phyloP scores from a whole-genome alignment of 176 grass and related monocot species.

The Oryza rufipogon region DNA sequence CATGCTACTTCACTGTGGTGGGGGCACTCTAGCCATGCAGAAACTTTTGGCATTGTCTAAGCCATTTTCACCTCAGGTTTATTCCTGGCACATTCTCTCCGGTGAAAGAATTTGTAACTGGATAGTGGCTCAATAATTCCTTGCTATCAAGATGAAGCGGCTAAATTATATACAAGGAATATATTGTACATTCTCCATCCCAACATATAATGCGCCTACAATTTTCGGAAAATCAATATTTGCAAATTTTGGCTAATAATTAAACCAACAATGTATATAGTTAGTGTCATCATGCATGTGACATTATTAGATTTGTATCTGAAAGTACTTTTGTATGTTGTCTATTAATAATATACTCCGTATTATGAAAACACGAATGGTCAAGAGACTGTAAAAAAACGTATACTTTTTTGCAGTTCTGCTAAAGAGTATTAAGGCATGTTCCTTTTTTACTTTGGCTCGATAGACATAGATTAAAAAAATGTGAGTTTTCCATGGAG shows the following conservation, averaged over 20 bases:
- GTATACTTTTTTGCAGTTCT: neutral
- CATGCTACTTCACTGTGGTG: conserved; percentile 13
- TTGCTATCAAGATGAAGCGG: neutral
- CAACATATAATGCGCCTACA: too few relatives aligned
- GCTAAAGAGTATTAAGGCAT: neutral
- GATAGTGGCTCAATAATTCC: neutral
- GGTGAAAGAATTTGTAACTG: neutral
- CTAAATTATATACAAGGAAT: neutral
- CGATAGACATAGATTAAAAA: neutral
- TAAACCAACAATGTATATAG: too few relatives aligned
- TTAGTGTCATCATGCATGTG: too few relatives aligned
- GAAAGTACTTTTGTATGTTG: too few relatives aligned
- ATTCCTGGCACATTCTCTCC: neutral
- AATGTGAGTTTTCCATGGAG: neutral
- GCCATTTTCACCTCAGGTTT: neutral
- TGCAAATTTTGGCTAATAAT: too few relatives aligned
- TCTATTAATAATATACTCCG: too few relatives aligned
- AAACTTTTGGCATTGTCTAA: conserved; percentile 9
- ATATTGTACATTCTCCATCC: too few relatives aligned
- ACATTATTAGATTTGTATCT: too few relatives aligned
- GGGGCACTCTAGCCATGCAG: neutral
- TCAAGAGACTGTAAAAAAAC: too few relatives aligned
- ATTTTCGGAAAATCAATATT: too few relatives aligned
- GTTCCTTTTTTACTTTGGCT: neutral
- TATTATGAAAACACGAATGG: too few relatives aligned